phyloP scores from a whole-genome alignment of 2,329 filamentous ascomycete genomes.

The Penicillium sumatraense region DNA sequence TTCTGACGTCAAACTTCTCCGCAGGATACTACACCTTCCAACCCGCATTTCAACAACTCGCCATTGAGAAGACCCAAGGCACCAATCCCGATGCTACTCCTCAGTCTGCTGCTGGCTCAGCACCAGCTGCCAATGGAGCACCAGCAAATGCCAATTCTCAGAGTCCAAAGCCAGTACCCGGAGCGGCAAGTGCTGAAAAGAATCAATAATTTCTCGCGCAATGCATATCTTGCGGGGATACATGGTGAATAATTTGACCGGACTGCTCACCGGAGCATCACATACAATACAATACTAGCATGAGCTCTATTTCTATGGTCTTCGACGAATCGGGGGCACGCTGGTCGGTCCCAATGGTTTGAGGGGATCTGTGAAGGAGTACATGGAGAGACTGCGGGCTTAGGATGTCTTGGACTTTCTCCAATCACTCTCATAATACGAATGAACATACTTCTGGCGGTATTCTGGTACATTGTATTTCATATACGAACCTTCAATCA shows the following conservation, averaged over 20 bases:
- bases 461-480: neutral
- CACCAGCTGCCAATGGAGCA: neutral
- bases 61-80: slow-evolving; percentile 31
- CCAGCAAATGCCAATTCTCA: slow-evolving; percentile 1
- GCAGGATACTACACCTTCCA: slow-evolving; percentile 51
- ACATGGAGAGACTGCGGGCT: neutral
- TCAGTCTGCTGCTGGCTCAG: slow-evolving; percentile 2
- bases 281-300: neutral
- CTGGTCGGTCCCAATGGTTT: neutral
- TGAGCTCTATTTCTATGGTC: neutral
- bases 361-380: neutral
- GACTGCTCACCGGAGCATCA: too few relatives aligned
- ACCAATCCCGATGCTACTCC: slow-evolving; percentile 16
- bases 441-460: neutral
- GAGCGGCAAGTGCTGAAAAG: neutral
- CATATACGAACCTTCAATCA: too few relatives aligned
- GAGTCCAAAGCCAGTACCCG: slow-evolving; percentile 1
- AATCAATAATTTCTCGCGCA: neutral
- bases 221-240: too few relatives aligned
- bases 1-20: slow-evolving; percentile 19
- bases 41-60: slow-evolving; percentile 43
- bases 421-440: neutral
- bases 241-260: too few relatives aligned
- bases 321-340: neutral
- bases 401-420: neutral